Base-by-base conservation (phyloP, 345 rosid genomes). In the Punica granatum region DNA sequence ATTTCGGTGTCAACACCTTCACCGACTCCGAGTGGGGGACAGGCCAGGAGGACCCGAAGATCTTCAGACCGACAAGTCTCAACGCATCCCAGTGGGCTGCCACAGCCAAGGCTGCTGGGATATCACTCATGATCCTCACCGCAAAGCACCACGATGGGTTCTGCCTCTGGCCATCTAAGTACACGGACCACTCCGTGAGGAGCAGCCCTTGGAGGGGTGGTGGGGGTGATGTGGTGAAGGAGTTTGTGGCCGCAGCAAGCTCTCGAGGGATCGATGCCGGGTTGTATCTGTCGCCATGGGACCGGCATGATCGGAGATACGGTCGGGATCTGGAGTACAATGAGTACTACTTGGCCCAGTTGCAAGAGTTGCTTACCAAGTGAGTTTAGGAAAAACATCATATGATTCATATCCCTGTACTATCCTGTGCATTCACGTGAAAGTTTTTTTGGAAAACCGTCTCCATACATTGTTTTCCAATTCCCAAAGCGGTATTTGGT, bases 61-160 rank as follows among this genome's bases (percentile, higher is more conserved):
- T 86, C 37, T 86, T 89, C 78, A 37, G 83, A 51, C 95, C 92
- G 0, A 65, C 44, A 0, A 80, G 81, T 19, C 82, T 89, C 23
- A 13, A 86, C 42, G 71, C 90, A 0, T 58, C 33, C 61, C 92
- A 89, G 69, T 89, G 96, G 96, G 80, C 78, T 11, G 60, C 51
- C 30, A 30, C 77, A 2, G 90, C 96, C 0, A 74, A 74, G 3
- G 90, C 74, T 26, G 87, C 92, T 0, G 86, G 96, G 16, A 34
- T 83, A 31, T 79, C 84, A 14, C 82, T 89, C 11, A 33, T 89
- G 77, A 85, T 89, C 46, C 75, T 86, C 4, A 89, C 96, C 0
- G 96, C 92, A 0, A 89, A 89, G 78, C 96, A 89, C 78, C 92
- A 89, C 33, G 96, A 89, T 9, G 96, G 96, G 5, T 89, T 89